Evolutionary conservation across 2,329 filamentous ascomycete species (phyloP), one percentile per base, ranked within the genome.

Genomic region (Ceratocystis diversiconidia): DNA sequence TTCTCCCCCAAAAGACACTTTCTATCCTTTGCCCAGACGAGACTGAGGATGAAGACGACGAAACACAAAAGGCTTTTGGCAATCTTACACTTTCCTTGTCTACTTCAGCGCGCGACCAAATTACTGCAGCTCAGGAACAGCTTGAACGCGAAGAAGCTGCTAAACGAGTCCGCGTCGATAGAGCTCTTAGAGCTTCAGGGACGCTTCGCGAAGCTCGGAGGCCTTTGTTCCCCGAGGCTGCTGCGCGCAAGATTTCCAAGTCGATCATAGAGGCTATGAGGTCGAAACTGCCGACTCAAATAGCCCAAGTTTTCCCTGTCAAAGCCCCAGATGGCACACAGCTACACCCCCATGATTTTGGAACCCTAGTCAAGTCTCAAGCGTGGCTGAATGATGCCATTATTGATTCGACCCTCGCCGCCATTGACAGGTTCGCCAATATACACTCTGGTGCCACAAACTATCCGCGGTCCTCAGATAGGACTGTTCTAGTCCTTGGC

Each of bases 301-400:
- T n/a, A 59, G 55, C 28, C 5, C 55, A 59, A 12, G 17, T 59
- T n/a, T 63, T 67, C 7, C 66, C 66, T 2, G 63, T 67, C 17
- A 36, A n/a, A 17, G 59, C 46, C 15, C 66, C 55, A 30, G 55
- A 59, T 19, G 55, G 55, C 55, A 59, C 55, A n/a, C 55, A 25
- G 30, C 25, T 59, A 19, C 55, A 59, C 3, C 55, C 55, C 1
- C 81, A 83, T 63, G 86, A 89, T 71, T 86, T 90, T 70, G 76
- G 75, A n/a, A 86, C 80, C 60, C 74, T 91, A 6, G 77, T 86
- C 17, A 76, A 77, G 19, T 73, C 76, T 7, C 78, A 74, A 0
- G 78, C 78, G 32, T 92, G 88, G 88, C 79, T 92, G 5, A 91
- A 92, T 69, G 89, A 92, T 72, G 85, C 89, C 70, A 82, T 88